Evolutionary conservation across 2,329 filamentous ascomycete species (phyloP).

Genomic region (Fusarium sp.): DNA sequence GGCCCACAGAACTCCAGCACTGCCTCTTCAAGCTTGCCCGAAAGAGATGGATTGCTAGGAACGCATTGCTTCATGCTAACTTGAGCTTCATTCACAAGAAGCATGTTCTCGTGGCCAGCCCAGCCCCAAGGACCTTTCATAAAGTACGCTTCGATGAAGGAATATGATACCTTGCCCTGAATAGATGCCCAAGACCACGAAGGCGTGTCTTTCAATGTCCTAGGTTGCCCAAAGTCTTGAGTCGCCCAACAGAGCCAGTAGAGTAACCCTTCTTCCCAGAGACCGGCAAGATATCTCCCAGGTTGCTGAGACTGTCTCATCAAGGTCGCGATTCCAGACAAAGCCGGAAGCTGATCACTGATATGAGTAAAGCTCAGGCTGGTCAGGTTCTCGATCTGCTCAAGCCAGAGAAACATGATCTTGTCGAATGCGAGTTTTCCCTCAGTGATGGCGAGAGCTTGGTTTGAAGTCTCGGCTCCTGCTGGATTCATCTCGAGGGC

Average conservation of each 20-base stretch:
- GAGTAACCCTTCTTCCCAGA: background rate
- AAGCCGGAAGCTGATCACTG: conserved; percentile 2
- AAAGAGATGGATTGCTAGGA: conserved; percentile 1
- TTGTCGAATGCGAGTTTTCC: background rate
- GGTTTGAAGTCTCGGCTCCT: background rate
- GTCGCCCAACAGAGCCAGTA: conserved; percentile 9
- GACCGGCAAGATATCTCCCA: conserved; percentile 2
- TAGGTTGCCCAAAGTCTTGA: background rate
- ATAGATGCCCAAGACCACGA: conserved; percentile 14
- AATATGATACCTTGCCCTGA: background rate
- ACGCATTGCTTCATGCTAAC: background rate
- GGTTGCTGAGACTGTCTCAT: background rate
- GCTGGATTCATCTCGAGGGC: conserved; percentile 4
- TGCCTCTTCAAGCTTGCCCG: background rate
- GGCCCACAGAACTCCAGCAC: background rate
- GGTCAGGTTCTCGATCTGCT: conserved; percentile 1
- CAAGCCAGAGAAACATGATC: background rate
- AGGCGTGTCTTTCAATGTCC: background rate
- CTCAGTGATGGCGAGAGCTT: conserved; percentile 1
- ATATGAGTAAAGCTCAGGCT: conserved; percentile 1
- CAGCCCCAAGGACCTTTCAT: conserved; percentile 5
- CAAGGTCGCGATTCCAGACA: conserved; percentile 1
- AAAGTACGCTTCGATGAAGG: background rate
- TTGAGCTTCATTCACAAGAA: background rate
- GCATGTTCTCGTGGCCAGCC: background rate